Base-by-base conservation (phyloP, 176 grass and related monocot species). In the Lolium multiflorum region DNA sequence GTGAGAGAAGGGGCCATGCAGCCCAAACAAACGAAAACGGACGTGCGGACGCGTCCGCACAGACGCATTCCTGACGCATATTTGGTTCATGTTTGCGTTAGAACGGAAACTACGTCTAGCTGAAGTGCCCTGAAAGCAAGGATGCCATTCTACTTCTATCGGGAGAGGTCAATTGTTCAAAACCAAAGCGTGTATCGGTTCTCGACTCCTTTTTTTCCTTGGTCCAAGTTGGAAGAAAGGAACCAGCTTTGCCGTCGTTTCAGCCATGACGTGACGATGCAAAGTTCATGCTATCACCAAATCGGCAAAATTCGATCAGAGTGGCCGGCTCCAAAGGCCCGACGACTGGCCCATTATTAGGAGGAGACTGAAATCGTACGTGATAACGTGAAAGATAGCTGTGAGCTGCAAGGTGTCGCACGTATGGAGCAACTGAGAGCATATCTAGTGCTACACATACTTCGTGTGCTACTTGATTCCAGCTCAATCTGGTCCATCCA, bases 241-340 rank as follows among this genome's bases (percentile, higher is more conserved):
- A 28, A 31, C 25, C 15, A 68, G 65, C 65, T 68, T 68, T 68
- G 31, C 15, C 65, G 9, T 68, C 15, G 28, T 38, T 17, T 68
- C 15, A 38, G 15, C 64, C 64, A 68, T 68, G 64, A 68, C 14
- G 31, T 68, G 64, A 68, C 64, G 64, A 67, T 67, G 28, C 64
- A 67, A 31, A 67, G 12, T 26, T 35, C 35, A 66, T 35, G 63
- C 63, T 37, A 66, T 66, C 63, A 66, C 63, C 26, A 66, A 66
- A 66, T 16, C 63, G 63, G 63, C 63, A 66, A 66, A 35, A 66
- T 31, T 15, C 38, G 28, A 35, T 2, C 35, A 16, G 2, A 67
- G 63, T 67, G 64, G 14, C 37, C 8, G 64, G 64, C 64, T 67
- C 64, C 28, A 68, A 15, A 68, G 31, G 28, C 4, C 28, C 28